Base-by-base conservation (phyloP, 768 basidiomycete species). In the Tulasnella sp. region DNA sequence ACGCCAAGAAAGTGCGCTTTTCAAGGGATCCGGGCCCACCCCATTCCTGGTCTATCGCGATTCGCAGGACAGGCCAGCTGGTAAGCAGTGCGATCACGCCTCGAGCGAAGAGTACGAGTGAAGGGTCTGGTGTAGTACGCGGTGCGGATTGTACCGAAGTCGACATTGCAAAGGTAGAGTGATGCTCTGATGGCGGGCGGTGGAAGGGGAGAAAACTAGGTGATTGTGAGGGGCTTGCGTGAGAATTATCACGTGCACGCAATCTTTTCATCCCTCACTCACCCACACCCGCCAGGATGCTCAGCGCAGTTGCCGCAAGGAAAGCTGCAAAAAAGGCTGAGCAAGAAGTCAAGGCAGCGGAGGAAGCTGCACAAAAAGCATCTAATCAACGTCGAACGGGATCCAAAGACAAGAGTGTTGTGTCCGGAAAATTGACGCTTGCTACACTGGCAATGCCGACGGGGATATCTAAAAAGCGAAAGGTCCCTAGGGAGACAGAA, bases 21-120 rank as follows among this genome's bases (percentile, higher is more conserved):
- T 87, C 84, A 6, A 82, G 81, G 12, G 88, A 87, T 36, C 89
- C 88, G 25, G 91, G 88, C 3, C 95, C 95, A 36, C 96, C 96
- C 95, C 95, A 97, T 78, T 85, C 84, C 80, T 95, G 89, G 78
- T 91, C 89, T 45, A 98, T 89, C 40, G 96, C 96, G 80, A 97
- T 85, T 54, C 91, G 90, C 36, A 98, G 88, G 2, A 91, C 93
- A 67, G 93, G 88, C 96, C 96, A 99, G 75, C 91, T 84, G 15
- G 87, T 86, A 70, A 99, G 87, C 73, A 95, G 88, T 34, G 95
- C 90, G 77, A 97, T 87, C 4, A 92, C 89, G 2, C 94, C 94
- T 29, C 94, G 90, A 15, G 96, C 96, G 80, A 97, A 96, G 76
- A 93, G 87, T 58, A 93, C 81, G 14, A 89, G 86, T n/a, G 12